Evolutionary conservation across 148 eudicot species (phyloP), one percentile per base, ranked within the genome.

Genomic region (Heliamphora exappendiculata): DNA sequence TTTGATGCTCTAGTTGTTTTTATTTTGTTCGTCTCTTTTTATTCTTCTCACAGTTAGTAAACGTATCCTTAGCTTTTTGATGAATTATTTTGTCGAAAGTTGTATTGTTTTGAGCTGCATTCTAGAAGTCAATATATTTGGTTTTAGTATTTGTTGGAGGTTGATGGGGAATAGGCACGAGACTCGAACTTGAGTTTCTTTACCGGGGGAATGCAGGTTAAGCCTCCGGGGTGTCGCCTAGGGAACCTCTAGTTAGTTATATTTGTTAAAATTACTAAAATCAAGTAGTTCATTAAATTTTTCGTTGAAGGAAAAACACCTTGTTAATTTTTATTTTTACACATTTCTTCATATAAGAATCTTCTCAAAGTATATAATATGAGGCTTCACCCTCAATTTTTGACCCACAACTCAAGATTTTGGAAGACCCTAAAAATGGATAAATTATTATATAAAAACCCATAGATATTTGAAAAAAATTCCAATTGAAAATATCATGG

Each of bases 1-100:
- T 70, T 70, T 28, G 63, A 69, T 62, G 72, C 54, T 58, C 57
- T 74, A 11, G 13, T 29, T 49, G 51, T 33, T 31, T 72, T 63
- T 11, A 37, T 54, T 41, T 72, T 17, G 7, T 42, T 69, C 59
- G 69, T 67, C 13, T 41, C 34, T 19, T 58, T 41, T 19, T 64
- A 22, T 33, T 74, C 53, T 34, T 76, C 6, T 63, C 44, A 36
- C 39, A 50, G 24, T 62, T 47, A 28, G 55, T 49, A 63, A 34
- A 16, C 20, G 22, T 12, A 19, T 11, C 17, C 22, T 47, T n/a
- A 62, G 42, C 49, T 31, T 58, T 36, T 72, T 54, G 36, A 2
- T 62, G 29, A 20, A n/a, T 53, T 34, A 20, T n/a, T 34, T 64
- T 54, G 20, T 41, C 33, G 29, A 2, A 10, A 41, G 47, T 37